Evolutionary conservation across 2,329 filamentous ascomycete genomes (phyloP), one percentile per base, ranked within the genome.

Genomic region (Hypoxylon rubiginosum): DNA sequence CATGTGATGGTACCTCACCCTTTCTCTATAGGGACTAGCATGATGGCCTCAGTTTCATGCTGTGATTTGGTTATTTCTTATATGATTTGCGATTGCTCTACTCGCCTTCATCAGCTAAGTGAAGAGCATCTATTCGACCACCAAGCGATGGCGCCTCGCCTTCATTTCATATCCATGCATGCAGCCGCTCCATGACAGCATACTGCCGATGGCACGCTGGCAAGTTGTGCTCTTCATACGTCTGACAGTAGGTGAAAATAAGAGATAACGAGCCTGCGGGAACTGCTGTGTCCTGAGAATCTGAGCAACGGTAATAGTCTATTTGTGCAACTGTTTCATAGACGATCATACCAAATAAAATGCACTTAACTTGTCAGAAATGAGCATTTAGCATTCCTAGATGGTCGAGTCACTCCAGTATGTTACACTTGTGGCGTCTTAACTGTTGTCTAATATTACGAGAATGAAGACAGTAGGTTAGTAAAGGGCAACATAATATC

Each of bases 241-340:
- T 52, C 60, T 30, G n/a, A 51, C 58, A n/a, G 28, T 3, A 39
- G 32, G 55, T 21, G 39, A n/a, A 21, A 26, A 6, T 26, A 36
- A 21, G n/a, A 48, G 39, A 43, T 21, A 21, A 21, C 17, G 17
- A 43, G 51, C 10, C 17, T 10, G 39, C 17, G 10, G 39, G 17
- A 46, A 50, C 36, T 63, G 54, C 30, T 45, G 54, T 63, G 39
- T 24, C 51, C 32, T 56, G 28, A 24, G 11, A 60, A 48, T 36
- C 45, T 49, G 19, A 50, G 19, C 4, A 17, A 61, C 11, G 58
- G 68, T 67, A 63, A 46, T 64, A 69, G 64, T 45, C 49, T 56
- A 55, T 46, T 11, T 62, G 69, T 71, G 28, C 48, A 32, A 64
- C 67, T n/a, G 67, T 69, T 71, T 71, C 64, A 62, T 69, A 48